Conservation (phyloP, 2,329 filamentous ascomycete genomes). For the Venturia nashicola region DNA sequence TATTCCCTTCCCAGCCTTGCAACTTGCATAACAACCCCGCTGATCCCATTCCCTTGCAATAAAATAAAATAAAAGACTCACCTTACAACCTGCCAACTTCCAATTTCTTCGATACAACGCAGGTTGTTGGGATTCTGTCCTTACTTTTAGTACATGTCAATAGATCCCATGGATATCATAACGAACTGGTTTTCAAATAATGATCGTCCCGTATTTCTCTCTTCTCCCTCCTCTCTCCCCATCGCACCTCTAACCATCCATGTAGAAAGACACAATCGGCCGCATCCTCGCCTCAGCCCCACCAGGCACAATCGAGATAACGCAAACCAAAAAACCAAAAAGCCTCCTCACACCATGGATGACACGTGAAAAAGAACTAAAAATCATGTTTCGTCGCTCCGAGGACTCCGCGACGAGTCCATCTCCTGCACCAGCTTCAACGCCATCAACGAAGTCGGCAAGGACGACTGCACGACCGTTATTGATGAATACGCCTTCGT, state of each 20-base stretch:
- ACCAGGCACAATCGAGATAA: not conserved
- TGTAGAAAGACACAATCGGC: not conserved
- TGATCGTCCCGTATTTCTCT: not conserved
- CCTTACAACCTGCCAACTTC: not conserved
- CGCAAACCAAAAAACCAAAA: not conserved
- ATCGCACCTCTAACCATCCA: not conserved
- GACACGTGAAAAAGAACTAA: not conserved
- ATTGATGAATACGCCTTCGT: not conserved
- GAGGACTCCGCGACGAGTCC: not conserved
- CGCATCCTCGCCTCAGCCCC: conserved; percentile 2
- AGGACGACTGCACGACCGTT: not conserved
- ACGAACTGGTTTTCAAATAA: not conserved
- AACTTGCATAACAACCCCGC: not conserved
- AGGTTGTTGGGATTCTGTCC: not conserved
- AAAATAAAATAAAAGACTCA: not conserved
- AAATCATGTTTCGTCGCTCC: not conserved
- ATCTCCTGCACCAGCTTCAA: not conserved
- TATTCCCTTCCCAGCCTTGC: not conserved
- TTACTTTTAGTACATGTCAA: not conserved
- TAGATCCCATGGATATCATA: not conserved
- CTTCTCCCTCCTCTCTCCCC: not conserved
- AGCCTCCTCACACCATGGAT: not conserved
- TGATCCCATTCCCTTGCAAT: not conserved
- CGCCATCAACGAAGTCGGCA: too few relatives aligned
- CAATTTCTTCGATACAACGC: not conserved